Conservation (phyloP, 208 protist species). For the Lotmaria passim region DNA sequence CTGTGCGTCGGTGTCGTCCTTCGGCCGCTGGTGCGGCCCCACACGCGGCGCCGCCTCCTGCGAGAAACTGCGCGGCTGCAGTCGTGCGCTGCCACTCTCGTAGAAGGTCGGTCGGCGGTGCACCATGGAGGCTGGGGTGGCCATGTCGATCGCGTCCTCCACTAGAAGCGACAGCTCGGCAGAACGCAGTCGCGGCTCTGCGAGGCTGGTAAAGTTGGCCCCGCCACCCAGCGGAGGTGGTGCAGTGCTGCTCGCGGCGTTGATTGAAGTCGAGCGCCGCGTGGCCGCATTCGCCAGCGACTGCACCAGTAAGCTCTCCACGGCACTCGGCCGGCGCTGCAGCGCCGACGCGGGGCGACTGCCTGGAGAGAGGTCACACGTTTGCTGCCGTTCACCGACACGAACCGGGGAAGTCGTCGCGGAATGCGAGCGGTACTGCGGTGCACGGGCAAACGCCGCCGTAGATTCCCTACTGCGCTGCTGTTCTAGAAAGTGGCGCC, state of each 20-base stretch:
- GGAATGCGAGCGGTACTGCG: background rate
- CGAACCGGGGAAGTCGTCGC: background rate
- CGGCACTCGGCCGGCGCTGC: conserved; percentile 9
- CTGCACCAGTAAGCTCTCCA: conserved; percentile 23
- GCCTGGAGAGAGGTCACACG: background rate
- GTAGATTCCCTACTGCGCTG: background rate
- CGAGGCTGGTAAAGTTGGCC: conserved; percentile 20
- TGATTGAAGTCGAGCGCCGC: too few species aligned
- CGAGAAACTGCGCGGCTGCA: conserved; percentile 16
- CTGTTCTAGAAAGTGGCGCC: background rate
- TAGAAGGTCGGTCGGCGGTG: conserved; percentile 7
- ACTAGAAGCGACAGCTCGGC: conserved; percentile 17
- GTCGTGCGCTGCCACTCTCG: conserved; percentile 21
- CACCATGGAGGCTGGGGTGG: background rate
- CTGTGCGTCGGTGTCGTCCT: background rate
- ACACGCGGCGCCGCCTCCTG: conserved; percentile 1
- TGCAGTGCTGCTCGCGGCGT: too few species aligned
- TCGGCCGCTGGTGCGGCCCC: background rate
- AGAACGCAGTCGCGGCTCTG: conserved; percentile 8
- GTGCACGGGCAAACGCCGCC: background rate
- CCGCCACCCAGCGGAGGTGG: too few species aligned
- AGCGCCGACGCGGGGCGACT: background rate
- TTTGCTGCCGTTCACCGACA: background rate
- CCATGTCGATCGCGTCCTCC: background rate
- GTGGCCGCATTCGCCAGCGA: conserved; percentile 13